Evolutionary conservation across 768 basidiomycete species (phyloP).

Genomic region (Boletus reticuloceps): DNA sequence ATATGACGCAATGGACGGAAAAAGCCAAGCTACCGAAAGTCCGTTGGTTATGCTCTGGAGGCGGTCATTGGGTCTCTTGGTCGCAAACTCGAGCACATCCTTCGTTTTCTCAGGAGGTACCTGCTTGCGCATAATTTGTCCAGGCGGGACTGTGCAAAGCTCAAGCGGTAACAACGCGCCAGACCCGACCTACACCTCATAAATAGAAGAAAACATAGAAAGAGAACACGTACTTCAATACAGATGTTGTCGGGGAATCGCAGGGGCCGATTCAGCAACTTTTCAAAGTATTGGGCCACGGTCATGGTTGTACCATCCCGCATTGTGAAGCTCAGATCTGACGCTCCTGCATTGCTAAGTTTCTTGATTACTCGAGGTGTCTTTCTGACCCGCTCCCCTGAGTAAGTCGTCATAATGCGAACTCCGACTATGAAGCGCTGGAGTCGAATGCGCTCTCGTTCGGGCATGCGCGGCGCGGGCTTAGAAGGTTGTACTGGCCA

Average conservation of each 20-base stretch:
- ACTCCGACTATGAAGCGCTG: slow-evolving; percentile 57
- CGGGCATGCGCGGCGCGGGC: slow-evolving; percentile 43
- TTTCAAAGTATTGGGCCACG: slow-evolving; percentile 62
- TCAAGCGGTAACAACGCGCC: slow-evolving; percentile 69
- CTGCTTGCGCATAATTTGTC: slow-evolving; percentile 73
- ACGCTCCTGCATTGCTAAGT: slow-evolving; percentile 53
- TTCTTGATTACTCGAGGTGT: slow-evolving; percentile 62
- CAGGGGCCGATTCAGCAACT: slow-evolving; percentile 50
- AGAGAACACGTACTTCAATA: slow-evolving; percentile 50
- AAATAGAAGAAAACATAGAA: slow-evolving; percentile 18
- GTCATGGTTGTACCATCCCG: slow-evolving; percentile 54
- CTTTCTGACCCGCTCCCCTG: slow-evolving; percentile 36
- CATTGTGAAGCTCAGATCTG: slow-evolving; percentile 51
- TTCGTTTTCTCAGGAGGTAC: slow-evolving; percentile 66
- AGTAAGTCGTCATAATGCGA: slow-evolving; percentile 43
- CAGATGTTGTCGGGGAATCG: slow-evolving; percentile 64
- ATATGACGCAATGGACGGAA: background rate
- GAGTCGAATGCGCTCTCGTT: slow-evolving; percentile 51
- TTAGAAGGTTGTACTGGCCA: slow-evolving; percentile 32
- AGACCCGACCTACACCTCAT: slow-evolving; percentile 47
- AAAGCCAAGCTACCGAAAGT: slow-evolving; percentile 39
- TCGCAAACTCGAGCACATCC: slow-evolving; percentile 63
- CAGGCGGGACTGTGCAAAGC: slow-evolving; percentile 55
- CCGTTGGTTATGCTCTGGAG: slow-evolving; percentile 54
- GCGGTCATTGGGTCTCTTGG: slow-evolving; percentile 57